Conservation (phyloP, 495 filamentous ascomycete genomes). For the Aspergillus bridgeri region DNA sequence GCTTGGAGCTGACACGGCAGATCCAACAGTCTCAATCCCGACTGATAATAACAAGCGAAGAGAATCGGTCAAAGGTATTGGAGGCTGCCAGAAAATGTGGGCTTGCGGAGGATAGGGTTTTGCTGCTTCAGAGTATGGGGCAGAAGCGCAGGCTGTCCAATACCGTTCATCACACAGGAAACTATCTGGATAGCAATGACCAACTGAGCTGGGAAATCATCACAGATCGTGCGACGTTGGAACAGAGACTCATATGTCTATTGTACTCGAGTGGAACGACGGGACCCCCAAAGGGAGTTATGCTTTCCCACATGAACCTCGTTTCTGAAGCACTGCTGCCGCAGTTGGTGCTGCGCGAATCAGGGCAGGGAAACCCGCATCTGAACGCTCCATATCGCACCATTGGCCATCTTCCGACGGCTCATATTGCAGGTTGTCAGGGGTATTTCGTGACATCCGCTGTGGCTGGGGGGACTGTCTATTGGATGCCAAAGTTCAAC, state of each 20-base stretch:
- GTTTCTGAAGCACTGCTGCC: conserved; percentile 57
- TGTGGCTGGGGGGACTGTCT: conserved; percentile 16
- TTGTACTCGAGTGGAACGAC: conserved; percentile 58
- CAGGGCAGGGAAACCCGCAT: conserved; percentile 54
- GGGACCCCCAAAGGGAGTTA: conserved; percentile 78
- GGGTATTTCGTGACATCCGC: conserved; percentile 17
- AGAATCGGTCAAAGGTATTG: conserved; percentile 10
- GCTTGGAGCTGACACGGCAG: conserved; percentile 8
- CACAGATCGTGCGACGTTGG: conserved; percentile 7
- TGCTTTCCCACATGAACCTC: conserved; percentile 71
- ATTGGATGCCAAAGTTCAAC: conserved; percentile 18
- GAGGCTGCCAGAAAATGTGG: conserved; percentile 9
- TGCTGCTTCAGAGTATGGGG: conserved; percentile 14
- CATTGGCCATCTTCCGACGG: conserved; percentile 79
- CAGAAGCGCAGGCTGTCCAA: conserved; percentile 8
- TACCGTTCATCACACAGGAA: conserved; percentile 2
- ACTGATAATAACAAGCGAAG: conserved; percentile 11
- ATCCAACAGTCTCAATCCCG: conserved; percentile 7
- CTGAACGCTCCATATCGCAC: conserved; percentile 50
- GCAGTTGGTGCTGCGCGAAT: conserved; percentile 49
- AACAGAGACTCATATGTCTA: conserved; percentile 10
- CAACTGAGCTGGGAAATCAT: conserved; percentile 13
- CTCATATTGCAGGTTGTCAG: conserved; percentile 19
- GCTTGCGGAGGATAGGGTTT: conserved; percentile 3
- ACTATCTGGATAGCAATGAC: conserved; percentile 4